Conservation (phyloP, 495 filamentous ascomycete genomes). For the Aspergillus bertholletiae region DNA sequence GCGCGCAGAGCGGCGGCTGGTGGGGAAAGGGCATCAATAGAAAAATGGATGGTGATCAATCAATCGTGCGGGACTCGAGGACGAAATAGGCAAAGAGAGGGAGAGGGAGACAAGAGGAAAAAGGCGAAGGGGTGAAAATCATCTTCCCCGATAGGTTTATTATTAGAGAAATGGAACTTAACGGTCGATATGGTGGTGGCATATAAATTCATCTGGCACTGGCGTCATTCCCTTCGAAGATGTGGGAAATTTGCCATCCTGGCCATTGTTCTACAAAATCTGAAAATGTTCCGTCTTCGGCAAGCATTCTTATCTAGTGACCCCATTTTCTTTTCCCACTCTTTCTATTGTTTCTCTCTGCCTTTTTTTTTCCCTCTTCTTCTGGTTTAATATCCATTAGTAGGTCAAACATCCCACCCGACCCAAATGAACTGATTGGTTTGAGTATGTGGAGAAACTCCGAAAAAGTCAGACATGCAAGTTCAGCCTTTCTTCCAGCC, state of each 20-base stretch:
- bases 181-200: background rate
- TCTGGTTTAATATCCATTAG: background rate
- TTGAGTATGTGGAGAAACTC: conserved; percentile 4
- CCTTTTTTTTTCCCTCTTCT: background rate
- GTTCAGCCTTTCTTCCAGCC: background rate
- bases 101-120: background rate
- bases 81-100: too few species aligned
- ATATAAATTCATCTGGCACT: background rate
- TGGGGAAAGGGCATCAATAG: background rate
- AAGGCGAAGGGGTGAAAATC: background rate
- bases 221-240: conserved; percentile 1
- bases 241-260: background rate
- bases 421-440: conserved; percentile 7
- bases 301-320: background rate
- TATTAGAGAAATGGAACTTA: background rate
- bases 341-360: too few species aligned
- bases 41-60: conserved; percentile 3
- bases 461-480: conserved; percentile 1
- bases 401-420: conserved; percentile 12
- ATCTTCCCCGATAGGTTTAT: too few species aligned
- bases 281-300: too few species aligned
- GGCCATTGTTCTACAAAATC: background rate
- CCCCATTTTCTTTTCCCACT: background rate
- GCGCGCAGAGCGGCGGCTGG: background rate
- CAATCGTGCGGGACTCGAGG: too few species aligned